A percentile compares a stretch with the other conserved stretches of the same genome.
Evolutionary conservation across 306 rosid species (phyloP).

Genomic region (Dalbergia oliveri): DNA sequence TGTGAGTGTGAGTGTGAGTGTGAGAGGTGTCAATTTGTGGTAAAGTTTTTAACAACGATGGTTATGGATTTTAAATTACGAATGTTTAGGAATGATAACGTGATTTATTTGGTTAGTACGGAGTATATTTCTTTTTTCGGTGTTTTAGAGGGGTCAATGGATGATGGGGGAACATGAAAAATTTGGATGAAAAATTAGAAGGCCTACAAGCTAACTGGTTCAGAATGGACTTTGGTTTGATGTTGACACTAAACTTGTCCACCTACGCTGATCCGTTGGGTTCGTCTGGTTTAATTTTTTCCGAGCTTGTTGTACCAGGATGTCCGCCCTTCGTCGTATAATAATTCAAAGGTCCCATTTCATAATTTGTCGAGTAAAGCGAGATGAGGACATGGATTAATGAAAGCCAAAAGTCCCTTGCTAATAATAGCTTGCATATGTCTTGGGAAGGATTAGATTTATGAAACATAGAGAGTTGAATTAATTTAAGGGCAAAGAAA

Average conservation of each 20-base stretch:
- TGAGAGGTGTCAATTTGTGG: conserved; percentile 46
- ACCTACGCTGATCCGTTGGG: conserved; percentile 36
- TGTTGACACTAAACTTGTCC: conserved; percentile 50
- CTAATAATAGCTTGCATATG: background rate
- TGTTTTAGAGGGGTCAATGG: background rate
- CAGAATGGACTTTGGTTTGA: conserved; percentile 47
- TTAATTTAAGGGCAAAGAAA: background rate
- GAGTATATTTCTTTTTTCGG: too few species aligned
- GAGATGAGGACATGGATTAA: background rate
- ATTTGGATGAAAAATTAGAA: conserved; percentile 17
- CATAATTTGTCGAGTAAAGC: conserved; percentile 2
- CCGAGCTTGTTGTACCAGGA: conserved; percentile 32
- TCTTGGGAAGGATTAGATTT: conserved; percentile 1
- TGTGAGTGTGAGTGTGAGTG: background rate
- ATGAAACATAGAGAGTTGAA: background rate
- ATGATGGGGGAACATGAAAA: background rate
- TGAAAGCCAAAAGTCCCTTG: conserved; percentile 11
- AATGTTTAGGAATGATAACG: background rate
- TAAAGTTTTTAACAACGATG: conserved; percentile 47
- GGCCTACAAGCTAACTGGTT: conserved; percentile 53
- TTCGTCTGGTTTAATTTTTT: conserved; percentile 23
- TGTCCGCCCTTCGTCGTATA: conserved; percentile 32
- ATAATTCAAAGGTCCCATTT: conserved; percentile 50
- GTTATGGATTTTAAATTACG: conserved; percentile 43
- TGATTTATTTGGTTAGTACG: too few species aligned